Evolutionary conservation across 1,139 yeast genomes (phyloP).

Genomic region (Zygosaccharomyces sapae): DNA sequence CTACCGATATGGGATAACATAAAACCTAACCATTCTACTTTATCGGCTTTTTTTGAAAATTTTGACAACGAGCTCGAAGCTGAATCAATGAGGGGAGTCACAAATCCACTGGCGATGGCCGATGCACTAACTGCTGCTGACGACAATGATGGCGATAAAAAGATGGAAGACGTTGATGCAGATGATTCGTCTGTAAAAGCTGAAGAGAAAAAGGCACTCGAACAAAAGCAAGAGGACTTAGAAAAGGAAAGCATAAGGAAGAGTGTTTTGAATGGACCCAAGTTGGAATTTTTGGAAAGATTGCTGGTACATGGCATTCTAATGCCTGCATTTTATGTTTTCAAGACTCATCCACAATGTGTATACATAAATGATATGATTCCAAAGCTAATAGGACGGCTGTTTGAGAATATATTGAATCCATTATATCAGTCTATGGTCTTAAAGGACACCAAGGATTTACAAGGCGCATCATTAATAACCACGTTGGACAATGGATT

Average conservation of each 20-base stretch:
- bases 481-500: slow-evolving; percentile 24
- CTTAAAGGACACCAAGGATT: background rate
- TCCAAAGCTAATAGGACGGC: slow-evolving; percentile 45
- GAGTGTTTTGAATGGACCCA: slow-evolving; percentile 14
- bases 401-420: slow-evolving; percentile 48
- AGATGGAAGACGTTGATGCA: background rate
- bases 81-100: slow-evolving; percentile 59
- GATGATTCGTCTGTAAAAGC: slow-evolving; percentile 1
- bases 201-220: slow-evolving; percentile 2
- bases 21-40: slow-evolving; percentile 40
- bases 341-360: slow-evolving; percentile 61
- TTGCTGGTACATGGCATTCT: slow-evolving; percentile 61
- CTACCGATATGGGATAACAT: slow-evolving; percentile 58
- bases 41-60: slow-evolving; percentile 42
- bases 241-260: slow-evolving; percentile 1
- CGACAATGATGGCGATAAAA: slow-evolving; percentile 38
- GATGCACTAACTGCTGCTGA: slow-evolving; percentile 76
- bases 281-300: slow-evolving; percentile 45
- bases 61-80: slow-evolving; percentile 55
- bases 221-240: slow-evolving; percentile 6
- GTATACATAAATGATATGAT: slow-evolving; percentile 54
- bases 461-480: slow-evolving; percentile 8
- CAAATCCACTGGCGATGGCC: slow-evolving; percentile 81
- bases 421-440: slow-evolving; percentile 43
- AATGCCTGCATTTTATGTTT: slow-evolving; percentile 57